Evolutionary conservation across 2,329 filamentous ascomycete genomes (phyloP).

Genomic region (Aspergillus brasiliensis): DNA sequence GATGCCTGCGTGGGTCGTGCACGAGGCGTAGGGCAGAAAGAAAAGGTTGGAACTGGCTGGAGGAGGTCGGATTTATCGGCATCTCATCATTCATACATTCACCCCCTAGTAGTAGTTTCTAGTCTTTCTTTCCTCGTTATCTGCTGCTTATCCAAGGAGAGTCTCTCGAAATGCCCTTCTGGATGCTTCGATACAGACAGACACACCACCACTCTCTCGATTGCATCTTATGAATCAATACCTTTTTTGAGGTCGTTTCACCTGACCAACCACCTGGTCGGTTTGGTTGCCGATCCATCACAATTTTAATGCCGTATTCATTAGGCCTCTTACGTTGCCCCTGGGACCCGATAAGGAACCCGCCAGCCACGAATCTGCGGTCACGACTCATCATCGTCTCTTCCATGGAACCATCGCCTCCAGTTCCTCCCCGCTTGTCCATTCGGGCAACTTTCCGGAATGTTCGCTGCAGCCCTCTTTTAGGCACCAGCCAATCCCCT

Average conservation of each 20-base stretch:
- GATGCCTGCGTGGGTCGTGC: conserved; percentile 5
- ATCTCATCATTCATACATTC: not conserved
- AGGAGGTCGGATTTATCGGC: not conserved
- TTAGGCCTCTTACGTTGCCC: not conserved
- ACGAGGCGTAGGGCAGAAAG: conserved; percentile 14
- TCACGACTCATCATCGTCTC: not conserved
- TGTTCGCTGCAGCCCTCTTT: conserved; percentile 9
- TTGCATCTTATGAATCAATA: too few relatives aligned
- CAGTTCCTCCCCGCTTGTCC: conserved; percentile 4
- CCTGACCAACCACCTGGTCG: not conserved
- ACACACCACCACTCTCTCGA: not conserved
- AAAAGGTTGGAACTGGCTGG: not conserved
- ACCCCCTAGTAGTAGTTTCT: too few relatives aligned
- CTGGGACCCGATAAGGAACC: not conserved
- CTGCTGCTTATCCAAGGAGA: not conserved
- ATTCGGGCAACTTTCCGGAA: conserved; percentile 9
- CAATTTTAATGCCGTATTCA: not conserved
- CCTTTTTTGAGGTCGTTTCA: not conserved
- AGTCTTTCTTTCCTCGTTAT: not conserved
- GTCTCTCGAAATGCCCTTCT: not conserved
- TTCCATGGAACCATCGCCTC: not conserved
- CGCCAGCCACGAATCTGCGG: not conserved
- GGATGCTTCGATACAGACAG: not conserved
- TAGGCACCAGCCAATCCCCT: conserved; percentile 12
- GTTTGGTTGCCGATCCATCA: not conserved